Conservation (phyloP, 2,329 filamentous ascomycete species). For the Sporothrix brunneoviolacea region DNA sequence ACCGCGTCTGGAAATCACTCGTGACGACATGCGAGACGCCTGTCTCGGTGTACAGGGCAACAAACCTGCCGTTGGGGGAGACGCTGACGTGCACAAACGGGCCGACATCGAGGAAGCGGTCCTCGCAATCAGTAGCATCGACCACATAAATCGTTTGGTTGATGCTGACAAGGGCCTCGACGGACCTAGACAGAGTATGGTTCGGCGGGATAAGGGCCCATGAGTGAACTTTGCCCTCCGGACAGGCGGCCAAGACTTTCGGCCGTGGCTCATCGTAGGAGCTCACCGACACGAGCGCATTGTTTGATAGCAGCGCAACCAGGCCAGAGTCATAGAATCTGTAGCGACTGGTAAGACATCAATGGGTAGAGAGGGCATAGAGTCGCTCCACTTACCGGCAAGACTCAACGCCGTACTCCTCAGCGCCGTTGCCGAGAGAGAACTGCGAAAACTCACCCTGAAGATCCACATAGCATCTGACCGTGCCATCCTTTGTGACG, state of each 20-base stretch:
- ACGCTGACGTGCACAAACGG: slow-evolving; percentile 88
- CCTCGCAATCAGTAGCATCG: slow-evolving; percentile 84
- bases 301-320: slow-evolving; percentile 84
- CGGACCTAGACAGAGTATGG: slow-evolving; percentile 82
- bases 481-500: slow-evolving; percentile 81
- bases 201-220: slow-evolving; percentile 87
- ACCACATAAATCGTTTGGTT: slow-evolving; percentile 77
- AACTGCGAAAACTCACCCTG: slow-evolving; percentile 94
- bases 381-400: slow-evolving; percentile 48
- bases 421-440: slow-evolving; percentile 80
- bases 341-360: background rate
- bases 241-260: slow-evolving; percentile 68
- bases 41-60: slow-evolving; percentile 78
- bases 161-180: slow-evolving; percentile 86
- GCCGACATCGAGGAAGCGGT: slow-evolving; percentile 82
- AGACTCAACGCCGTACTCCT: slow-evolving; percentile 79
- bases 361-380: background rate
- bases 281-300: slow-evolving; percentile 77
- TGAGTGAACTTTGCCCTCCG: slow-evolving; percentile 72
- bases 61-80: slow-evolving; percentile 83
- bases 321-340: slow-evolving; percentile 86
- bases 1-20: slow-evolving; percentile 85
- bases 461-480: slow-evolving; percentile 85
- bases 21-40: slow-evolving; percentile 89
- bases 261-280: slow-evolving; percentile 88